A percentile compares a stretch with the other conserved stretches of the same genome.
Evolutionary conservation across 2,329 filamentous ascomycete genomes (phyloP).

Genomic region (Hypoxylon sp.): DNA sequence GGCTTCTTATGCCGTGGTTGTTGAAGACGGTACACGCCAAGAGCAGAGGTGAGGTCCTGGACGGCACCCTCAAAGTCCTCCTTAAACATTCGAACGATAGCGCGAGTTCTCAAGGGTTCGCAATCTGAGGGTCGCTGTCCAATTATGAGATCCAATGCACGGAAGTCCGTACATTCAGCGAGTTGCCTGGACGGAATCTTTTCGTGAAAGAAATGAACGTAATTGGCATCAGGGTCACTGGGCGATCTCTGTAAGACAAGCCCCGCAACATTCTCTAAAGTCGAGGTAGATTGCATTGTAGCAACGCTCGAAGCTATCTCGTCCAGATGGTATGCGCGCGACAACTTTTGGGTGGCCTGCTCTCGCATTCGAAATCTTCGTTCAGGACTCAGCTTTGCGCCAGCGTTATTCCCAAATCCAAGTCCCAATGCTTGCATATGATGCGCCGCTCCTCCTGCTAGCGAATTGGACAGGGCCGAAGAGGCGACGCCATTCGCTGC

Average conservation of each 20-base stretch:
- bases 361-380: constrained; percentile 84
- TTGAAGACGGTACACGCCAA: constrained; percentile 69
- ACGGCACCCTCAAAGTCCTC: constrained; percentile 79
- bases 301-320: constrained; percentile 88
- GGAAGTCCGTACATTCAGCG: constrained; percentile 78
- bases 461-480: constrained; percentile 69
- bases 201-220: constrained; percentile 94
- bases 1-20: constrained; percentile 64
- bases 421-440: constrained; percentile 62
- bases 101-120: constrained; percentile 79
- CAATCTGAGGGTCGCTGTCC: constrained; percentile 73
- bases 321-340: constrained; percentile 82
- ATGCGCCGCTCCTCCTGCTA: constrained; percentile 60
- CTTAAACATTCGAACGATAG: constrained; percentile 81
- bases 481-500: constrained; percentile 81
- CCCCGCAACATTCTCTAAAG: constrained; percentile 81
- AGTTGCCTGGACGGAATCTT: constrained; percentile 85
- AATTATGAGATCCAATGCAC: constrained; percentile 77
- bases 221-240: constrained; percentile 80
- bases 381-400: constrained; percentile 80
- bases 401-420: constrained; percentile 71
- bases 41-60: constrained; percentile 77
- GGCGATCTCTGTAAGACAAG: constrained; percentile 79
- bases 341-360: constrained; percentile 83
- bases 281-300: constrained; percentile 84